A percentile compares a stretch with the other conserved stretches of the same genome.
These are phyloP conservation scores for Bigelowiella natans DNA, from an alignment of 78 protist species.

Conservation along the genomic window DNA sequence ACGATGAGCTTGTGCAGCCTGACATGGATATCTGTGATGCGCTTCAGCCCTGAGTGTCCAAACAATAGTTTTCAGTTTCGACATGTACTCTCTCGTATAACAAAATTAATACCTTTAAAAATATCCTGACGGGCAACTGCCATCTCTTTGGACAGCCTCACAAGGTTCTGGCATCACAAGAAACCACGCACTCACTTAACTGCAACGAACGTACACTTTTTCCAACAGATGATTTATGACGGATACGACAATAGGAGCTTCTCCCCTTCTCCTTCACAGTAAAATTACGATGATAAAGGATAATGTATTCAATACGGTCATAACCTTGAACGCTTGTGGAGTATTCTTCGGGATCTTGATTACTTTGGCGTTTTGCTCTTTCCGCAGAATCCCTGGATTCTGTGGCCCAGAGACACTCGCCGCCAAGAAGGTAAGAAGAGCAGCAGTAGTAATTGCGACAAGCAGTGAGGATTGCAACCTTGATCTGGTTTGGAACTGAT, in stretches of 20 bases:
- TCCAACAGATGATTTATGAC: too few relatives aligned
- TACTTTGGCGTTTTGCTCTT: neutral
- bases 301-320: neutral
- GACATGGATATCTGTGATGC: neutral
- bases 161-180: neutral
- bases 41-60: neutral
- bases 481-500: too few relatives aligned
- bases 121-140: neutral
- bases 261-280: neutral
- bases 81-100: neutral
- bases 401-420: too few relatives aligned
- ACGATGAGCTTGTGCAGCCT: neutral
- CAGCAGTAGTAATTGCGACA: too few relatives aligned
- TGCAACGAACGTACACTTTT: too few relatives aligned
- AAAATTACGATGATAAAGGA: too few relatives aligned
- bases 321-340: neutral
- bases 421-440: too few relatives aligned
- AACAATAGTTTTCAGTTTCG: neutral
- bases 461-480: too few relatives aligned
- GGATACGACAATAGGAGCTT: too few relatives aligned
- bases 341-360: neutral
- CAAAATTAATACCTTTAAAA: neutral
- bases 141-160: neutral
- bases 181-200: too few relatives aligned
- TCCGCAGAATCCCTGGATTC: too few relatives aligned